phyloP scores from a whole-genome alignment of 768 basidiomycete genomes.

The Lentinula lateritia region DNA sequence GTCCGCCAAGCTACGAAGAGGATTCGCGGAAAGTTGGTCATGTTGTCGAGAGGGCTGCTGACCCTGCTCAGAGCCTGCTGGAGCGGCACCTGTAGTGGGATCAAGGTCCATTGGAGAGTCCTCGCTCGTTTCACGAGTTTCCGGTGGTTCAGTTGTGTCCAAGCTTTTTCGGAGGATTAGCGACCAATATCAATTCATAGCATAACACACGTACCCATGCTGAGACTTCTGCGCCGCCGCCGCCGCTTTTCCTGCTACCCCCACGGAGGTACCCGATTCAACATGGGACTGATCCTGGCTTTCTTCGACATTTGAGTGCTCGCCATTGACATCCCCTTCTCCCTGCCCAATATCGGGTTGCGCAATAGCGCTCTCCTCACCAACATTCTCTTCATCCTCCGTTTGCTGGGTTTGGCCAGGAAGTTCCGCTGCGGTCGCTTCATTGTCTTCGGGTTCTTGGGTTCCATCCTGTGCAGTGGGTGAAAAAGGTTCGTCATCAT shows the following conservation, averaged over 20 bases:
- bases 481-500: conserved; percentile 13
- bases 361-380: conserved; percentile 25
- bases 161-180: not conserved
- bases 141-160: conserved; percentile 14
- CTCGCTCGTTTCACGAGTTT: conserved; percentile 15
- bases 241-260: not conserved
- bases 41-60: conserved; percentile 33
- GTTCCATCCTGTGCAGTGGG: conserved; percentile 11
- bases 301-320: conserved; percentile 20
- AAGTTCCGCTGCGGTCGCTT: conserved; percentile 1
- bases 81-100: conserved; percentile 21
- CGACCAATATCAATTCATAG: not conserved
- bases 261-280: conserved; percentile 1
- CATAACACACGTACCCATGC: not conserved
- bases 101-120: conserved; percentile 6
- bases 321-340: conserved; percentile 29
- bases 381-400: conserved; percentile 25
- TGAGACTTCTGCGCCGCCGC: not conserved
- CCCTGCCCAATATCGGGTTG: conserved; percentile 40
- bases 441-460: conserved; percentile 6
- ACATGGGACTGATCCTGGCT: conserved; percentile 1
- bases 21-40: conserved; percentile 37
- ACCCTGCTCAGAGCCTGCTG: conserved; percentile 42
- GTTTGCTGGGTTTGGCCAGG: conserved; percentile 15
- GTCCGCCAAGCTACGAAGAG: conserved; percentile 79